A percentile compares a stretch with the other conserved stretches of the same genome.
Evolutionary conservation across 2,329 filamentous ascomycete genomes (phyloP).

Genomic region (Rugonectria rugulosa): DNA sequence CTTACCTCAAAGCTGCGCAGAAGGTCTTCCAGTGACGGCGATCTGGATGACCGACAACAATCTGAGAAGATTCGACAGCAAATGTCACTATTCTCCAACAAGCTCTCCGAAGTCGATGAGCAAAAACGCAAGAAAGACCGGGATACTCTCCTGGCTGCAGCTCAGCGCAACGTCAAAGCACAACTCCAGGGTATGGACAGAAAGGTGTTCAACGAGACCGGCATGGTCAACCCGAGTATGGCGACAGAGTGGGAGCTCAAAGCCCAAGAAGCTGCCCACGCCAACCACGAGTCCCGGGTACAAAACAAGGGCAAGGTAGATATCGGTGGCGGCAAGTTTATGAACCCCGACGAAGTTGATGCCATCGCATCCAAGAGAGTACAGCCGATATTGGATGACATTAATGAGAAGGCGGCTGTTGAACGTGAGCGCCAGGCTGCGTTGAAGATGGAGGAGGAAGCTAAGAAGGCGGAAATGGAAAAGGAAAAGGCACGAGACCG

Average conservation of each 20-base stretch:
- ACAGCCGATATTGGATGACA: slow-evolving; percentile 85
- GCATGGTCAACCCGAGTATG: slow-evolving; percentile 72
- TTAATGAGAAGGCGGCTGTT: slow-evolving; percentile 78
- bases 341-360: slow-evolving; percentile 81
- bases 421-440: slow-evolving; percentile 74
- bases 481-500: slow-evolving; percentile 58
- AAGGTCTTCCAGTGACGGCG: slow-evolving; percentile 73
- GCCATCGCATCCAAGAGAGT: slow-evolving; percentile 79
- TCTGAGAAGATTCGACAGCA: slow-evolving; percentile 78
- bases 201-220: slow-evolving; percentile 78
- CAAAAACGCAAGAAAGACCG: slow-evolving; percentile 80
- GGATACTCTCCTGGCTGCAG: slow-evolving; percentile 76
- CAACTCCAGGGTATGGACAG: slow-evolving; percentile 83
- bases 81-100: slow-evolving; percentile 79
- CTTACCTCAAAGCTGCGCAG: slow-evolving; percentile 64
- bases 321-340: slow-evolving; percentile 81
- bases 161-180: slow-evolving; percentile 85
- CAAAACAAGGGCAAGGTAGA: slow-evolving; percentile 65
- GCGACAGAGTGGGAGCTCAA: slow-evolving; percentile 81
- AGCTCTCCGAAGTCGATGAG: slow-evolving; percentile 72
- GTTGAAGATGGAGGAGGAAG: slow-evolving; percentile 66
- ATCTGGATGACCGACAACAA: slow-evolving; percentile 69
- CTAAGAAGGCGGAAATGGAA: slow-evolving; percentile 59
- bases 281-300: slow-evolving; percentile 68
- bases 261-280: slow-evolving; percentile 73